phyloP scores from a whole-genome alignment of 768 basidiomycete species.

The Exsudoporus frostii region DNA sequence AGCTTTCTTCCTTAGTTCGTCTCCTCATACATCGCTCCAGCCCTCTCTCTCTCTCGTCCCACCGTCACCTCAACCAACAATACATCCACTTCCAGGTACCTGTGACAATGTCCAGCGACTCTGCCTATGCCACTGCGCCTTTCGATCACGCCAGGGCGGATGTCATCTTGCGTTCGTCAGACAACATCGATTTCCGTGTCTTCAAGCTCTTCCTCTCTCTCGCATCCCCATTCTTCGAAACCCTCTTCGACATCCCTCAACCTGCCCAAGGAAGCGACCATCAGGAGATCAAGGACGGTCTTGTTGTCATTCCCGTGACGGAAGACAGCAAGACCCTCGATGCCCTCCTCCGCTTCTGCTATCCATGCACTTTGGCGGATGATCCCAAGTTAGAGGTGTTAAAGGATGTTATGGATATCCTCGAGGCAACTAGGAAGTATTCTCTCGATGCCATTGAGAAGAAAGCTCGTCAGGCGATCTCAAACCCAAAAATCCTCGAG shows the following conservation, averaged over 20 bases:
- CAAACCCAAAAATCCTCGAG: background rate
- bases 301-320: conserved; percentile 17
- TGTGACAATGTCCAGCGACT: background rate
- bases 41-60: no score
- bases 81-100: no score
- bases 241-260: conserved; percentile 32
- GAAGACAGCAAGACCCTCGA: conserved; percentile 23
- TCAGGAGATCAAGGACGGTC: conserved; percentile 9
- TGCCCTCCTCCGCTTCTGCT: conserved; percentile 25
- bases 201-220: conserved; percentile 29
- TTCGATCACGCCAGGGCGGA: conserved; percentile 23
- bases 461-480: background rate
- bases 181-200: conserved; percentile 30
- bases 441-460: background rate
- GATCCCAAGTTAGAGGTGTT: conserved; percentile 16
- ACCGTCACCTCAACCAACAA: no score
- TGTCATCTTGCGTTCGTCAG: conserved; percentile 27
- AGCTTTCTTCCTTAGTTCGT: no score
- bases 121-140: conserved; percentile 11
- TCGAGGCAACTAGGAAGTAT: background rate
- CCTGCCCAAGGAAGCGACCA: conserved; percentile 5
- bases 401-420: background rate
- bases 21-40: background rate
- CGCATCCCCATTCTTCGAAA: conserved; percentile 28
- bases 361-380: conserved; percentile 21